Evolutionary conservation across 1,284 basidiomycete genomes (phyloP).

Genomic region (Apiotrichum laibachii): DNA sequence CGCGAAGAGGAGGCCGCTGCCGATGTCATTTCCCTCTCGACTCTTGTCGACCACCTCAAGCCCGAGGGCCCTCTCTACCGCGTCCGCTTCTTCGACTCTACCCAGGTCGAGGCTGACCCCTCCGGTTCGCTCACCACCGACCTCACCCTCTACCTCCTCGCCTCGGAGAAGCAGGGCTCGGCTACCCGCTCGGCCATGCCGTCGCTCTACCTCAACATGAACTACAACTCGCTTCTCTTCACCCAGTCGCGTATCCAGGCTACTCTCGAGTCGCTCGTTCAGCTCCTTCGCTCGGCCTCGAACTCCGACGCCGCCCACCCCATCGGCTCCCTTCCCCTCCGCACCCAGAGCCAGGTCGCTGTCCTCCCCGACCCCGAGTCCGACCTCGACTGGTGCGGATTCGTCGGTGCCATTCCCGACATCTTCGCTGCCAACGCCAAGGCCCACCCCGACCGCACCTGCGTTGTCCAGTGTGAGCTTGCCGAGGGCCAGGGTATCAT

Average conservation of each 20-base stretch:
- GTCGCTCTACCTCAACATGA: slow-evolving; percentile 69
- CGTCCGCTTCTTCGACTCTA: slow-evolving; percentile 86
- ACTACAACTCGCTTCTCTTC: slow-evolving; percentile 96
- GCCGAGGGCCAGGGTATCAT: slow-evolving; percentile 49
- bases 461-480: slow-evolving; percentile 72
- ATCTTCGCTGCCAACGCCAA: slow-evolving; percentile 82
- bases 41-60: slow-evolving; percentile 68
- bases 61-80: slow-evolving; percentile 73
- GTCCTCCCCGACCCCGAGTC: slow-evolving; percentile 80
- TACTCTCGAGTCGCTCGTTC: slow-evolving; percentile 82
- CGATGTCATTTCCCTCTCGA: slow-evolving; percentile 80
- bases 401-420: slow-evolving; percentile 92
- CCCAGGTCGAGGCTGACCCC: slow-evolving; percentile 70
- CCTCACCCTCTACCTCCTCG: slow-evolving; percentile 67
- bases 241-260: slow-evolving; percentile 71
- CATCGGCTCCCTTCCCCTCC: slow-evolving; percentile 73
- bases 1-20: slow-evolving; percentile 80
- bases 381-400: slow-evolving; percentile 95
- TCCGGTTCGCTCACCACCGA: slow-evolving; percentile 84
- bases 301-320: slow-evolving; percentile 59
- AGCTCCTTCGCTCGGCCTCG: slow-evolving; percentile 69
- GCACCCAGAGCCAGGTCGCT: slow-evolving; percentile 68
- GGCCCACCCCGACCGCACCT: slow-evolving; percentile 70
- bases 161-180: slow-evolving; percentile 65
- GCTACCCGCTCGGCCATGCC: slow-evolving; percentile 65